Percentiles rank a stretch among this genome's conserved stretches.
Conservation (phyloP, 768 basidiomycete species). For the Lactarius hatsudake region DNA sequence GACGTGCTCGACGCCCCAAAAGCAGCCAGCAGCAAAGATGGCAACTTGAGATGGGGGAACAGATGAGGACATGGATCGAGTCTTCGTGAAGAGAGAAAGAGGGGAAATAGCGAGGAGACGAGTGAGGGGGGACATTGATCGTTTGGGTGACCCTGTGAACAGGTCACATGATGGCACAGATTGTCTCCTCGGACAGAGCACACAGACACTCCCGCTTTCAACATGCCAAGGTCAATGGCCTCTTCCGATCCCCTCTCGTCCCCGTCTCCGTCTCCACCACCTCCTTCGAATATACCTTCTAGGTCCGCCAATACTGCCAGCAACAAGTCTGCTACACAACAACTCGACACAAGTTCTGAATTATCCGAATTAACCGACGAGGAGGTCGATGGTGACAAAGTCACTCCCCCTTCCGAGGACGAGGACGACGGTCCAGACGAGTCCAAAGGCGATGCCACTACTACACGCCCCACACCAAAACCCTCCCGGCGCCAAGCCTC, state of each 20-base stretch:
- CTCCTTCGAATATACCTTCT: constrained; percentile 36
- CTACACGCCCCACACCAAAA: constrained; percentile 32
- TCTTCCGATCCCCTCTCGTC: constrained; percentile 67
- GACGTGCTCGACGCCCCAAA: constrained; percentile 87
- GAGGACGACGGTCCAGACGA: constrained; percentile 28
- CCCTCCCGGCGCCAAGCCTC: constrained; percentile 71
- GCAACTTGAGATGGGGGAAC: constrained; percentile 37
- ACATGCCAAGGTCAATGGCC: constrained; percentile 51
- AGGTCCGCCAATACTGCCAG: constrained; percentile 25
- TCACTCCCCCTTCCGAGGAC: constrained; percentile 10
- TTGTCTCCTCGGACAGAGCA: not conserved
- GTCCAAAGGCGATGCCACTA: constrained; percentile 27
- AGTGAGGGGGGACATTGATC: constrained; percentile 17
- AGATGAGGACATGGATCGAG: constrained; percentile 20
- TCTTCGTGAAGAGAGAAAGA: constrained; percentile 1
- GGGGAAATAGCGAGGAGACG: constrained; percentile 7
- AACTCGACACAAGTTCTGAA: constrained; percentile 66
- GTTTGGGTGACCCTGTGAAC: constrained; percentile 11
- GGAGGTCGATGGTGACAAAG: constrained; percentile 54
- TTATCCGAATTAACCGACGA: constrained; percentile 84
- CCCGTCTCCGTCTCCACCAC: constrained; percentile 61
- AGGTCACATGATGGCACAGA: constrained; percentile 3
- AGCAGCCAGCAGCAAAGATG: constrained; percentile 65
- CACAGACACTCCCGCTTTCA: not conserved
- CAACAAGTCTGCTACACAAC: constrained; percentile 35